phyloP scores from a whole-genome alignment of 192 early-diverging fungal genomes.

The Entomortierella lignicola region DNA sequence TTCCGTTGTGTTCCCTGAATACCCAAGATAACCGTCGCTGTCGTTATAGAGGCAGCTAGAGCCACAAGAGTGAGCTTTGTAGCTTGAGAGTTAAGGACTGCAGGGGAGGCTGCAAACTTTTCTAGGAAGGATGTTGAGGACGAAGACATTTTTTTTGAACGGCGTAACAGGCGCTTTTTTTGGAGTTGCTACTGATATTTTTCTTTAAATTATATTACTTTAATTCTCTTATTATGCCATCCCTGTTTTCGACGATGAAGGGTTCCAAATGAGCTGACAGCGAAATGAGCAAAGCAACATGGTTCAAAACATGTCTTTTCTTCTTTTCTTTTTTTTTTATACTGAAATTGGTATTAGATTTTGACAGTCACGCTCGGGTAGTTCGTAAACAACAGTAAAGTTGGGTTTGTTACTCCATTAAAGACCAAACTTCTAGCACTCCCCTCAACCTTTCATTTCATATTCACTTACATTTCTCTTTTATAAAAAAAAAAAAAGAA shows the following conservation, averaged over 20 bases:
- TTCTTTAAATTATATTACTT: background rate
- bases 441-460: too few species aligned
- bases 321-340: too few species aligned
- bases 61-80: conserved; percentile 62
- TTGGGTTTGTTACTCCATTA: too few species aligned
- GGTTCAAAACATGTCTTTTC: background rate
- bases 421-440: background rate
- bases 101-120: conserved; percentile 6
- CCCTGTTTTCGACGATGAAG: background rate
- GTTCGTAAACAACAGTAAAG: background rate
- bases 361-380: background rate
- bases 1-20: conserved; percentile 61
- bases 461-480: background rate
- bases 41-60: conserved; percentile 72
- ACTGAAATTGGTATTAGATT: background rate
- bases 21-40: conserved; percentile 68
- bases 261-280: background rate
- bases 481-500: background rate
- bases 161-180: background rate
- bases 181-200: background rate
- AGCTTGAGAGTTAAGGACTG: conserved; percentile 31
- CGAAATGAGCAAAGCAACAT: background rate
- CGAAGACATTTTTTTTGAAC: background rate
- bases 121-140: conserved; percentile 29
- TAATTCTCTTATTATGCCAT: background rate